These are phyloP conservation scores for carrot (Daucus carota) DNA, from an alignment of 129 eudicot genomes.

Conservation along the genomic window DH1_v3.0 NC_030382.2:30983001-30983500, in stretches of 20 bases:
- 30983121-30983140: slow-evolving; percentile 35
- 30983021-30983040: not conserved
- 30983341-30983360: not conserved
- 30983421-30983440: not conserved
- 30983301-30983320: not conserved
- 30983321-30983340: slow-evolving; percentile 7
- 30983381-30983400: not conserved
- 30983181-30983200: not conserved
- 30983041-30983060: not conserved
- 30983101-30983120: slow-evolving; percentile 70
- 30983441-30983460: not conserved
- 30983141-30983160: not conserved
- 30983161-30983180: not conserved
- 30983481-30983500: not conserved
- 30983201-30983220: not conserved
- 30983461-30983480: not conserved
- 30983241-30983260: not conserved
- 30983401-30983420: not conserved
- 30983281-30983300: not conserved
- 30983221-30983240: not conserved
- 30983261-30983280: not conserved
- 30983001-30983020: not conserved
- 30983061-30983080: slow-evolving; percentile 68
- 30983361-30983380: not conserved
- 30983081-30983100: slow-evolving; percentile 70